Conservation (phyloP, 2,329 filamentous ascomycete genomes). For the Ambrosiella cleistominuta region DNA sequence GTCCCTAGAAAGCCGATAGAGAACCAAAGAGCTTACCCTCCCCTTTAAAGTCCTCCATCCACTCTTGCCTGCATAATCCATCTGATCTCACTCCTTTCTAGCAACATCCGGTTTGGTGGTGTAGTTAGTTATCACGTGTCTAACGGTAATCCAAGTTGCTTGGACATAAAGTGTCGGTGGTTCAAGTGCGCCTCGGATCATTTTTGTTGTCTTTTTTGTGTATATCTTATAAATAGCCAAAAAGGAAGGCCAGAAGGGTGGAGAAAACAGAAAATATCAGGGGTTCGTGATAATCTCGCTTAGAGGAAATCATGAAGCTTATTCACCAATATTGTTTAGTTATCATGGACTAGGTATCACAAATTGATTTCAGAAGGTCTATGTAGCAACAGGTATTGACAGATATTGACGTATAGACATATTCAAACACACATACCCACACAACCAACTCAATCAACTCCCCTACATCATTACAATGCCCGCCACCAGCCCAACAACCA, state of each 20-base stretch:
- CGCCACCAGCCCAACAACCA: neutral
- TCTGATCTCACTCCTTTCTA: neutral
- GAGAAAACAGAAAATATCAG: too few relatives aligned
- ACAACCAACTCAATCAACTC: neutral
- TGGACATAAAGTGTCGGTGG: conserved; percentile 9
- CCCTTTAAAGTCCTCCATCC: neutral
- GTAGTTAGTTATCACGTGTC: conserved; percentile 11
- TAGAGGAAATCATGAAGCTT: too few relatives aligned
- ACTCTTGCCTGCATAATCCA: neutral
- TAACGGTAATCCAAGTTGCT: neutral
- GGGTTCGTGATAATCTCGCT: too few relatives aligned
- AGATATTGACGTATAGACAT: too few relatives aligned
- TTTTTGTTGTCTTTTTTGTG: neutral
- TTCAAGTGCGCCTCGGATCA: conserved; percentile 10
- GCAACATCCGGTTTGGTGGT: neutral
- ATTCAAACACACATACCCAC: too few relatives aligned
- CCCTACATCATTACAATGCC: neutral
- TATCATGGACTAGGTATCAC: too few relatives aligned
- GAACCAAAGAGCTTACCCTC: too few relatives aligned
- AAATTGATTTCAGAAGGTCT: too few relatives aligned
- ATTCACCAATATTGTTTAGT: too few relatives aligned
- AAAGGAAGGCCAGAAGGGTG: too few relatives aligned
- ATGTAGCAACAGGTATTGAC: too few relatives aligned
- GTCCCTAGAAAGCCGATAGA: too few relatives aligned
- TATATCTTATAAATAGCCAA: neutral